These are phyloP conservation scores for Rugonectria rugulosa DNA, from an alignment of 2,329 filamentous ascomycete genomes.

Conservation along the genomic window DNA sequence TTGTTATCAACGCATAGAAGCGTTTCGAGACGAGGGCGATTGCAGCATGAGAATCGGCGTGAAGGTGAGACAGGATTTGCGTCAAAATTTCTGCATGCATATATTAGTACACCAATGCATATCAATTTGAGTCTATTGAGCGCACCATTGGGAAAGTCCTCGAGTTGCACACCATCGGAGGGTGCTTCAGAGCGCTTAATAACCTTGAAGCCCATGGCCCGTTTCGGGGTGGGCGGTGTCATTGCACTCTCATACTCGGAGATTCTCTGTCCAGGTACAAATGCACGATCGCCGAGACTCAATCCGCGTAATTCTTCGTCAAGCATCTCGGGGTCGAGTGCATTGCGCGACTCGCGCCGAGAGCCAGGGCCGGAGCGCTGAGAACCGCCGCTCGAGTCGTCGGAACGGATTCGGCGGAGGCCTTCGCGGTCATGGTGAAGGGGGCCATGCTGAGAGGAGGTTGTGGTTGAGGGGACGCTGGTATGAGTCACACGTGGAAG, in stretches of 20 bases:
- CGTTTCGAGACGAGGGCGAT: constrained; percentile 87
- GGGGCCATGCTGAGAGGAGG: constrained; percentile 65
- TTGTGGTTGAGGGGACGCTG: constrained; percentile 44
- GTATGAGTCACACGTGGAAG: constrained; percentile 51
- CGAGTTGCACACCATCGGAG: constrained; percentile 53
- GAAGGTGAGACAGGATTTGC: constrained; percentile 88
- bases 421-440: constrained; percentile 52
- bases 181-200: constrained; percentile 54
- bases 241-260: constrained; percentile 68
- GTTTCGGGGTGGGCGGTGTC: constrained; percentile 54
- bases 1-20: constrained; percentile 87
- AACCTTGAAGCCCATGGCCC: constrained; percentile 63
- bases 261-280: constrained; percentile 60
- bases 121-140: constrained; percentile 6
- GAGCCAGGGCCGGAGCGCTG: constrained; percentile 44
- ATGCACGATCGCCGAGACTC: constrained; percentile 49
- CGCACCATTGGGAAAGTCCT: constrained; percentile 83
- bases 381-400: constrained; percentile 47
- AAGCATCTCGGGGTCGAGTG: constrained; percentile 53
- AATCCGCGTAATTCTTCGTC: constrained; percentile 61
- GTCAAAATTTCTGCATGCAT: constrained; percentile 79
- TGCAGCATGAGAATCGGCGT: constrained; percentile 81
- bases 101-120: constrained; percentile 24
- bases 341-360: constrained; percentile 39
- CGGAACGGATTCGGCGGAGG: constrained; percentile 43